phyloP scores from a whole-genome alignment of 1,284 basidiomycete genomes.

The Leucoagaricus sp. region DNA sequence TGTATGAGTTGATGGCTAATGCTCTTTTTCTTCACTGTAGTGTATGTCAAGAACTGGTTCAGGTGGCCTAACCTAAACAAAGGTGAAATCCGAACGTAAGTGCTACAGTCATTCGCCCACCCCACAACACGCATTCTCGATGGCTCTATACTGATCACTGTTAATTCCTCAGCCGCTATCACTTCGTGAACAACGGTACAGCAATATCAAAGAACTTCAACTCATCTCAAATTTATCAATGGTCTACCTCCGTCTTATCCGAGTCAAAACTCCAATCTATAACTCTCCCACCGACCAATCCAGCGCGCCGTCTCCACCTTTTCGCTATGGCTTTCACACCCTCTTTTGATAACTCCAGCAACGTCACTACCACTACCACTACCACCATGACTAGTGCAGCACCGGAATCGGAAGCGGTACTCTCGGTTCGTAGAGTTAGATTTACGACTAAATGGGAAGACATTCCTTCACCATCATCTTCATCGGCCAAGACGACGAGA shows the following conservation, averaged over 20 bases:
- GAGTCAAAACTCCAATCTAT: slow-evolving; percentile 39
- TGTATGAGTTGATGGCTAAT: neutral
- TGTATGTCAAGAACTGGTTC: slow-evolving; percentile 44
- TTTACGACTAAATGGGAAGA: slow-evolving; percentile 47
- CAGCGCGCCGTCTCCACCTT: slow-evolving; percentile 40
- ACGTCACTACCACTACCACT: neutral
- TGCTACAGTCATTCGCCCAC: no score
- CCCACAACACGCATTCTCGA: no score
- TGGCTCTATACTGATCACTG: neutral
- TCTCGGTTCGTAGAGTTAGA: slow-evolving; percentile 39
- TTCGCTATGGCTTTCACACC: slow-evolving; percentile 46
- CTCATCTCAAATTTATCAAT: slow-evolving; percentile 41
- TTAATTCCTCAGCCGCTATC: slow-evolving; percentile 35
- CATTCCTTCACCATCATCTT: slow-evolving; percentile 15
- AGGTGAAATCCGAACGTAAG: slow-evolving; percentile 40
- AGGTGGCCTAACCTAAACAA: slow-evolving; percentile 34
- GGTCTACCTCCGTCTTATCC: slow-evolving; percentile 44
- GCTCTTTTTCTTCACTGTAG: slow-evolving; percentile 27
- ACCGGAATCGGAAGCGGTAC: slow-evolving; percentile 23
- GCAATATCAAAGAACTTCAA: slow-evolving; percentile 36
- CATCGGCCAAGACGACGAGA: slow-evolving; percentile 16
- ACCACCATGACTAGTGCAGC: neutral
- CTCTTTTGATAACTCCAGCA: slow-evolving; percentile 21
- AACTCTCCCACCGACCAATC: slow-evolving; percentile 34
- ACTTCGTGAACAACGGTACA: slow-evolving; percentile 33